These are phyloP conservation scores for Bipolaris bicolor DNA, from an alignment of 2,329 filamentous ascomycete species.

Conservation along the genomic window DNA sequence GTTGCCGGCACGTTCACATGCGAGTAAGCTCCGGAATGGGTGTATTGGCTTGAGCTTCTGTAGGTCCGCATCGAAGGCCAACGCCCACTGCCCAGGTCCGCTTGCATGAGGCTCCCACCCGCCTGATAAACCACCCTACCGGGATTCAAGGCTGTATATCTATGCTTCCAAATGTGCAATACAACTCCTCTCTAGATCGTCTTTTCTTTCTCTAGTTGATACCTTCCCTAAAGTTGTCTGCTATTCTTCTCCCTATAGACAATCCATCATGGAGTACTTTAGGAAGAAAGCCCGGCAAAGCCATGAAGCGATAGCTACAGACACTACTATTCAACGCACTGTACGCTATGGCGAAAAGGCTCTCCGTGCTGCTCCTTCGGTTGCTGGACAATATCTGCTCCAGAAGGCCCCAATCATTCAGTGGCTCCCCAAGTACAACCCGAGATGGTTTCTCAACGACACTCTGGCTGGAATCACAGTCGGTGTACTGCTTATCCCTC, in stretches of 20 bases:
- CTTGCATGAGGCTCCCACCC: slow-evolving; percentile 7
- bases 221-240: not conserved
- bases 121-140: slow-evolving; percentile 2
- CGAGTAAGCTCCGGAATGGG: slow-evolving; percentile 14
- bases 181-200: not conserved
- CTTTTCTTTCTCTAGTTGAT: not conserved
- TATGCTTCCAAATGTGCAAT: slow-evolving; percentile 1
- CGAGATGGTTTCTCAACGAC: slow-evolving; percentile 67
- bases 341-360: slow-evolving; percentile 42
- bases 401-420: slow-evolving; percentile 68
- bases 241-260: not conserved
- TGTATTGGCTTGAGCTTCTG: slow-evolving; percentile 23
- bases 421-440: slow-evolving; percentile 68
- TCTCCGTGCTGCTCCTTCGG: slow-evolving; percentile 56
- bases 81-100: slow-evolving; percentile 5
- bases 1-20: slow-evolving; percentile 23
- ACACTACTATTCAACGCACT: slow-evolving; percentile 38
- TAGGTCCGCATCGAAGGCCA: slow-evolving; percentile 22
- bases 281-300: slow-evolving; percentile 21
- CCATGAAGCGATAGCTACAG: slow-evolving; percentile 29
- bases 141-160: slow-evolving; percentile 10
- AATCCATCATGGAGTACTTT: slow-evolving; percentile 32
- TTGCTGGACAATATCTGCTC: slow-evolving; percentile 61
- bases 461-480: slow-evolving; percentile 70
- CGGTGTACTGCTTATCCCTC: slow-evolving; percentile 82